Base-by-base conservation (phyloP, 192 early-diverging fungal species). In the Backusella sp. region DNA sequence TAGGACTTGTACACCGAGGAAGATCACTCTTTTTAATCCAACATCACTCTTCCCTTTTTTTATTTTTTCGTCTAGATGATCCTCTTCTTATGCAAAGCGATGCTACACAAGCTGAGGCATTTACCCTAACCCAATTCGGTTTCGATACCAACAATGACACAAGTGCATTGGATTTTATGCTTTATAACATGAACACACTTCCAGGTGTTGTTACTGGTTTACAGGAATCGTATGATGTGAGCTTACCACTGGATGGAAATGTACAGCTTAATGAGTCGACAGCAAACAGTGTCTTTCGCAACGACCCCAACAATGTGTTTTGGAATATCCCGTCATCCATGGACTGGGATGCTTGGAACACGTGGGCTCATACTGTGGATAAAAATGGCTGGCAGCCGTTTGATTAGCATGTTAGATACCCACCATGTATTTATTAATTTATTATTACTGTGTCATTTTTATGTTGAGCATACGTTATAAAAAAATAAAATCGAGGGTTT, bases 241-340 rank as follows among this genome's bases (percentile, higher is more conserved):
- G 56, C 11, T 28, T 62, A 23, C 21, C 56, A 28, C 7, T 62
- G 12, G 26, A 62, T 12, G 56, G 56, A 26, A 62, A 28, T 12
- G 26, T 62, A 9, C 23, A 28, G n/a, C 21, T 62, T 9, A 26
- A 62, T 7, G 56, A 62, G 12, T 62, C 56, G 0, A 62, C 21
- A 6, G 12, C 56, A 62, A 28, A 62, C 12, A 62, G 30, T 62
- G 12, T 62, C 56, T 69, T 69, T 41, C 68, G 35, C 35, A 69
- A 37, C 35, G 68, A 69, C 8, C 68, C 68, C 12, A 69, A 69
- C 36, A 69, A 69, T 37, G 68, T 69, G 35, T 69, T 69, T 69
- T 69, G 68, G 68, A 37, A 41, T 23, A 21, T 69, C 0, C 68
- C 68, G 6, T 37, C 68, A 23, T 41, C 68, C 3, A 69, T 69